A percentile compares a stretch with the other conserved stretches of the same genome.
These are phyloP conservation scores for Phyllosticta citrichinensis DNA, from an alignment of 2,329 filamentous ascomycete genomes.

Conservation along the genomic window DNA sequence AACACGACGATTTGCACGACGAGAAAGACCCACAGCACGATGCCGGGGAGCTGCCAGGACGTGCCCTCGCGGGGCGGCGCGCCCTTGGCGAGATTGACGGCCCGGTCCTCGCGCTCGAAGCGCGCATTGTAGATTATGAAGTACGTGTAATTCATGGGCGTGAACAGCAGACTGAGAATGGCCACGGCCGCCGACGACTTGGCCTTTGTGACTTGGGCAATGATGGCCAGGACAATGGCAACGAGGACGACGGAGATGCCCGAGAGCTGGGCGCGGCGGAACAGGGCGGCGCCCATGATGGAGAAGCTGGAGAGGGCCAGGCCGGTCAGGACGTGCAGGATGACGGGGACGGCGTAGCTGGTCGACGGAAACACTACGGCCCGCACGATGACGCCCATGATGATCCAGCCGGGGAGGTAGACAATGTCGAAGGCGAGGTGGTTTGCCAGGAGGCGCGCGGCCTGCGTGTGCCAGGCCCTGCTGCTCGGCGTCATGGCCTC, in stretches of 20 bases:
- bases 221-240: constrained; percentile 65
- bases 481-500: constrained; percentile 84
- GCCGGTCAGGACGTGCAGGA: constrained; percentile 65
- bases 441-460: constrained; percentile 65
- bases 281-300: constrained; percentile 71
- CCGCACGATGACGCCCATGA: constrained; percentile 62
- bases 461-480: constrained; percentile 65
- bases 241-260: constrained; percentile 69
- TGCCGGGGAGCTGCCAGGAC: constrained; percentile 57
- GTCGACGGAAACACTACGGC: constrained; percentile 41
- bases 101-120: constrained; percentile 54
- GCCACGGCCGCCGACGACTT: constrained; percentile 55
- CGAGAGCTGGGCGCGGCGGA: constrained; percentile 77
- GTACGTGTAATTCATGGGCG: constrained; percentile 79
- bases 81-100: constrained; percentile 50
- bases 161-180: constrained; percentile 66
- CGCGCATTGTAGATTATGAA: constrained; percentile 70
- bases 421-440: constrained; percentile 72
- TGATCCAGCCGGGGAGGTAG: constrained; percentile 74
- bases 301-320: constrained; percentile 70
- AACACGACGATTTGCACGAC: constrained; percentile 70
- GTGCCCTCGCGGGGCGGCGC: constrained; percentile 40
- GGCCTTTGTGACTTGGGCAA: constrained; percentile 63
- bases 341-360: constrained; percentile 34
- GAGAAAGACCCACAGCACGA: constrained; percentile 68